phyloP scores from a whole-genome alignment of 1,284 basidiomycete species.

The Tilletia horrida region DNA sequence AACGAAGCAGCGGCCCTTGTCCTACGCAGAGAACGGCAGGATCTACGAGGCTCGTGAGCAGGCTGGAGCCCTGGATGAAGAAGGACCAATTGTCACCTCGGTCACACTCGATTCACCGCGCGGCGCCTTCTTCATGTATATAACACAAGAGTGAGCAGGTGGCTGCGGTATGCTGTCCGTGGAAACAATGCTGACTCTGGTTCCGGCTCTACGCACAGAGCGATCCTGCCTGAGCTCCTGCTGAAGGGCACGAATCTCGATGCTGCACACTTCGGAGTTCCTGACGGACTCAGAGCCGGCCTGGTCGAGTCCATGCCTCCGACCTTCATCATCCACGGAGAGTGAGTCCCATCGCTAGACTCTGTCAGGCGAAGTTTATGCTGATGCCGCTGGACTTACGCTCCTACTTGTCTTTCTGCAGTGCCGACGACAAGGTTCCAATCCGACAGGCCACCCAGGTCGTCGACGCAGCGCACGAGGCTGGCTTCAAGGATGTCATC shows the following conservation, averaged over 20 bases:
- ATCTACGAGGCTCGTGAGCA: conserved; percentile 30
- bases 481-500: conserved; percentile 25
- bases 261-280: conserved; percentile 30
- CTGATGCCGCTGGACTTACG: neutral
- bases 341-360: conserved; percentile 24
- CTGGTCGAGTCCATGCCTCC: conserved; percentile 28
- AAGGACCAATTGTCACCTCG: conserved; percentile 16
- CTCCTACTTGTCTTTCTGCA: conserved; percentile 11
- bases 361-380: too few relatives aligned
- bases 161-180: neutral
- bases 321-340: conserved; percentile 38
- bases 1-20: conserved; percentile 36
- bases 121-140: conserved; percentile 36
- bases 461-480: conserved; percentile 28
- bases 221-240: conserved; percentile 34
- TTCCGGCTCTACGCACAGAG: conserved; percentile 23
- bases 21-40: conserved; percentile 30
- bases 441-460: conserved; percentile 36
- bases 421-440: conserved; percentile 44
- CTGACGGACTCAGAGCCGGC: conserved; percentile 27
- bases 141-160: conserved; percentile 25
- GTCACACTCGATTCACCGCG: conserved; percentile 22
- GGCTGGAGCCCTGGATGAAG: conserved; percentile 29
- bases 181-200: neutral
- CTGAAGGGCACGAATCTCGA: conserved; percentile 37